Conservation (phyloP, 768 basidiomycete species). For the Suillus weaverae region DNA sequence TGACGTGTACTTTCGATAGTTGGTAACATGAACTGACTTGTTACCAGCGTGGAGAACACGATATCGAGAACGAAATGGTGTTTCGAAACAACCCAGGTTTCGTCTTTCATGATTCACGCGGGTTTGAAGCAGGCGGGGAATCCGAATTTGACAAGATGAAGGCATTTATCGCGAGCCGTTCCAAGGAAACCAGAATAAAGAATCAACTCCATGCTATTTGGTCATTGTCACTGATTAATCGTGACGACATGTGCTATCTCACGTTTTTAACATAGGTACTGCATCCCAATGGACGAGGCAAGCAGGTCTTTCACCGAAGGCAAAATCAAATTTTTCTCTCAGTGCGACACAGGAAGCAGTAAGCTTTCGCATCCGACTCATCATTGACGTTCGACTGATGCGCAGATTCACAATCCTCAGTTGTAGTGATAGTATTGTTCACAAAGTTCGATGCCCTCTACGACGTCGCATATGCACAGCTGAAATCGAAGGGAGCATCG, state of each 20-base stretch:
- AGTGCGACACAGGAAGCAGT: slow-evolving; percentile 10
- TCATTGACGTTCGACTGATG: background rate
- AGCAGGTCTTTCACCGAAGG: slow-evolving; percentile 23
- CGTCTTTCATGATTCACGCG: slow-evolving; percentile 13
- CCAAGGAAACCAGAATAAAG: slow-evolving; percentile 16
- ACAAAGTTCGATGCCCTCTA: slow-evolving; percentile 38
- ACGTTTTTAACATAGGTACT: slow-evolving; percentile 36
- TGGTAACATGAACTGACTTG: no score
- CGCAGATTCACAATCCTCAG: slow-evolving; percentile 16
- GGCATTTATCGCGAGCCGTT: slow-evolving; percentile 30
- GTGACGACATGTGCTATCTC: background rate
- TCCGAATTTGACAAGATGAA: slow-evolving; percentile 31
- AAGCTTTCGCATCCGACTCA: background rate
- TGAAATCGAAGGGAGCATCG: slow-evolving; percentile 14
- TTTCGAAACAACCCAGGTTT: no score
- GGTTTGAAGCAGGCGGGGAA: slow-evolving; percentile 38
- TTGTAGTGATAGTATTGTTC: slow-evolving; percentile 39
- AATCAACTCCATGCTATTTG: slow-evolving; percentile 42
- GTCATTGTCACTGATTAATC: slow-evolving; percentile 16
- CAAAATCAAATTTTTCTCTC: no score
- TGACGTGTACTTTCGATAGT: no score
- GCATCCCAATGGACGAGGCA: slow-evolving; percentile 30
- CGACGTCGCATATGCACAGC: slow-evolving; percentile 18
- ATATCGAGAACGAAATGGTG: no score
- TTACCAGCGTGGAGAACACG: no score